Conservation (phyloP, 2,329 filamentous ascomycete genomes). For the Botrytis fragariae region DNA sequence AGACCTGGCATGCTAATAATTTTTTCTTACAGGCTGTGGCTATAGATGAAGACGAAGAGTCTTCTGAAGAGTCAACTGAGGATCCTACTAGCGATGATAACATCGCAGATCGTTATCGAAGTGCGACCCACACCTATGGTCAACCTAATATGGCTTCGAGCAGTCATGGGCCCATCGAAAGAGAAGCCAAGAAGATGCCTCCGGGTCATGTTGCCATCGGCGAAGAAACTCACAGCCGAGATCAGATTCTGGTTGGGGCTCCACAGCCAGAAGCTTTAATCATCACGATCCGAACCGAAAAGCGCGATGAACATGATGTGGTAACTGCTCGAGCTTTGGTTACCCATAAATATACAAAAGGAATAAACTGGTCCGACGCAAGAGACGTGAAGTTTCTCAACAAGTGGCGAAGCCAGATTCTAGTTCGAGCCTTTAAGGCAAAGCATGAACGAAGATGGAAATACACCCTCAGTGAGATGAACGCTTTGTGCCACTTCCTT, state of each 20-base stretch:
- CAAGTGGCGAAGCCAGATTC: conserved; percentile 6
- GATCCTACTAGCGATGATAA: not conserved
- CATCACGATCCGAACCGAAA: not conserved
- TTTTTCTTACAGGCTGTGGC: not conserved
- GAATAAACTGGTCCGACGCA: not conserved
- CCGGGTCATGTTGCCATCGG: not conserved
- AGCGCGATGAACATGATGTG: not conserved
- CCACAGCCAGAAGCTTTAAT: not conserved
- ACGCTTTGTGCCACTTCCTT: not conserved
- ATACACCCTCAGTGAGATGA: not conserved
- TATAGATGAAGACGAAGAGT: not conserved
- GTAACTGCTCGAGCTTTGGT: not conserved
- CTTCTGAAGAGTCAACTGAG: not conserved
- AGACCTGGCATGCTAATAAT: not conserved
- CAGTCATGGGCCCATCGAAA: not conserved
- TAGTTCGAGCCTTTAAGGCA: not conserved
- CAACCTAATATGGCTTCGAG: not conserved
- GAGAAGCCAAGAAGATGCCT: not conserved
- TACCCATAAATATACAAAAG: not conserved
- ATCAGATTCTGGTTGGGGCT: not conserved
- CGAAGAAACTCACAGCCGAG: not conserved
- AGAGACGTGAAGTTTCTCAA: not conserved
- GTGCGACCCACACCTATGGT: not conserved
- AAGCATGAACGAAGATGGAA: not conserved
- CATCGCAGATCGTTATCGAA: not conserved